Percentiles rank a stretch among this genome's conserved stretches.
Evolutionary conservation across 1,284 basidiomycete genomes (phyloP).

Genomic region (Leccinum huronense): DNA sequence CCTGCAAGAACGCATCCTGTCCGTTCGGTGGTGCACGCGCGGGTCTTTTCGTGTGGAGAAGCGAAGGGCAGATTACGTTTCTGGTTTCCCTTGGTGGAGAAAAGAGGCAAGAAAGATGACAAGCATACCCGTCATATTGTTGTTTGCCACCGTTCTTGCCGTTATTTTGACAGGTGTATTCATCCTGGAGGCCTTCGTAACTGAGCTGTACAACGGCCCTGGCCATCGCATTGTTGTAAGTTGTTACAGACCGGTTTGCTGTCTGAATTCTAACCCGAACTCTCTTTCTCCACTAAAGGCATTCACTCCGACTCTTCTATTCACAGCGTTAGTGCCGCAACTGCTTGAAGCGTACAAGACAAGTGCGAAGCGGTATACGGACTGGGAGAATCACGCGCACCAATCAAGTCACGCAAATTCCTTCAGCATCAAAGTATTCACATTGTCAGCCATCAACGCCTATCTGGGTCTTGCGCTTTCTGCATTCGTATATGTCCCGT

Average conservation of each 20-base stretch:
- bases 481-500: conserved; percentile 91
- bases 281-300: conserved; percentile 42
- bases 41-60: conserved; percentile 78
- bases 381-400: conserved; percentile 91
- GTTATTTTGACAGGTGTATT: conserved; percentile 78
- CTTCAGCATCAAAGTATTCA: conserved; percentile 90
- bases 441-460: conserved; percentile 84
- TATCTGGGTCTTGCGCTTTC: conserved; percentile 84
- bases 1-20: conserved; percentile 75
- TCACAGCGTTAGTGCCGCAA: conserved; percentile 80
- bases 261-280: not conserved
- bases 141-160: conserved; percentile 73
- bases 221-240: conserved; percentile 76
- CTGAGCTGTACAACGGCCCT: conserved; percentile 83
- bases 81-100: conserved; percentile 67
- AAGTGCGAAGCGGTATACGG: conserved; percentile 70
- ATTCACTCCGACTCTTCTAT: conserved; percentile 83
- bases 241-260: conserved; percentile 11
- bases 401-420: conserved; percentile 75
- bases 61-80: conserved; percentile 64
- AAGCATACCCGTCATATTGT: conserved; percentile 75
- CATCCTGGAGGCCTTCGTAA: conserved; percentile 85
- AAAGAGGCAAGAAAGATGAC: conserved; percentile 74
- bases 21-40: conserved; percentile 77
- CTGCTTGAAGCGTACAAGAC: conserved; percentile 78